Base-by-base conservation (phyloP, 2,329 filamentous ascomycete genomes). In the Pseudocercospora ulei region DNA sequence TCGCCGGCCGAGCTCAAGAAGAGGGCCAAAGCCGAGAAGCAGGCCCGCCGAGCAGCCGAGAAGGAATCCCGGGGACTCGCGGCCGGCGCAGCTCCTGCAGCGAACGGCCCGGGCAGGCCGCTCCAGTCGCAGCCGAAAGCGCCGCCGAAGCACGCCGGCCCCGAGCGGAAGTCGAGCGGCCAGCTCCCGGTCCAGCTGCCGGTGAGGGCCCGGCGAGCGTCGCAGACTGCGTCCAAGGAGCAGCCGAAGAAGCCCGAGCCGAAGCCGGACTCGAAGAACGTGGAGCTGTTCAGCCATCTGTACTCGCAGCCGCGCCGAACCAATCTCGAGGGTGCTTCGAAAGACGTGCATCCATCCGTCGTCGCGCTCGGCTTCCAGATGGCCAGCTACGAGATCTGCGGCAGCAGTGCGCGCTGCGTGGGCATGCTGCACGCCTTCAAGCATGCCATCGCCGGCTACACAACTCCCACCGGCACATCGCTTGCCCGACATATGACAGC, bases 371-470 rank as follows among this genome's bases (percentile, higher is more conserved):
- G 88, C 5, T 75, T 96, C 59, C 84, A 95, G 63, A 86, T 96
- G 72, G 82, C 80, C 53, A 79, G 78, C 44, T 96, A 95, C 63
- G 74, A 78, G 23, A 77, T 98, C 43, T 86, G 82, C 54, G 90
- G 93, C 50, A 93, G 85, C 58, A 92, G 82, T 60, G 82, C 85
- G 28, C 75, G 90, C 48, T 79, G 92, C 54, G 80, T 94, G 47
- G 82, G 84, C 19, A 96, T 86, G 53, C 67, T 98, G 29, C 65
- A 90, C 49, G 86, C 84, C 1, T 93, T 98, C 59, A 92, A 93
- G 61, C 54, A 93, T 78, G 83, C 96, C 47, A 88, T 98, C 47
- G 76, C 84, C 56, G 79, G 83, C n/a, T 98, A 98, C 62, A 82
- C 77, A 30, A 96, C 88, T 1, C 90, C 90, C 3, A 70, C 78